Evolutionary conservation across 495 filamentous ascomycete species (phyloP), one percentile per base, ranked within the genome.

Genomic region (Talaromyces nanjingensis): DNA sequence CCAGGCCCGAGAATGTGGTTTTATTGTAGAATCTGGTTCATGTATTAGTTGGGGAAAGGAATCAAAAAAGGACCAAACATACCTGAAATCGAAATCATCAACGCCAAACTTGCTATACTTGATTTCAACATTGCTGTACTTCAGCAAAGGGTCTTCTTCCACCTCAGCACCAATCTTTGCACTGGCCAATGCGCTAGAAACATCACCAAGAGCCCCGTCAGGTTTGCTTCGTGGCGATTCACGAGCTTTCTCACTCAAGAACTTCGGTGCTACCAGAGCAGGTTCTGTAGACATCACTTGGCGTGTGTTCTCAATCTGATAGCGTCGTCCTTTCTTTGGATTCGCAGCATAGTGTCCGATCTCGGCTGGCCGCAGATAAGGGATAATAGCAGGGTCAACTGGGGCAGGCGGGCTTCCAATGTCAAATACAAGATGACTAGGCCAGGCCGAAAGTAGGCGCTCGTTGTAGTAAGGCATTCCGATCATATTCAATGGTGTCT

Each of bases 81-180:
- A 96, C 89, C 86, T 86, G 77, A 98, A 98, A 73, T 98, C 93
- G 72, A 98, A 98, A 74, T 98, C 96, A 69, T 97, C 92, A 2
- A 99, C 91, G 11, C 94, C 93, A 76, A 96, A 97, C 72, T 90
- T 92, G 75, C 93, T 96, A 73, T 97, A 97, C 69, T 96, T 96
- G 73, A 97, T 98, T 73, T 97, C 91, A 4, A 96, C 87, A 68
- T 92, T 92, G 60, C 88, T 86, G 70, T 96, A 98, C 74, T 92
- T 89, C 2, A 88, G 80, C 2, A 94, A 87, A 24, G 93, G 90
- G 60, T 96, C 91, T 47, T 82, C 74, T 53, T 84, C 70, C 76
- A 82, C 76, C 76, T 89, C 71, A 79, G 81, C 75, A 72, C 87
- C 75, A 74, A 88, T 77, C 42, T 86, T 86, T n/a, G 78, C 75